Base-by-base conservation (phyloP, 192 early-diverging fungal genomes). In the Coemansia sp. region DNA sequence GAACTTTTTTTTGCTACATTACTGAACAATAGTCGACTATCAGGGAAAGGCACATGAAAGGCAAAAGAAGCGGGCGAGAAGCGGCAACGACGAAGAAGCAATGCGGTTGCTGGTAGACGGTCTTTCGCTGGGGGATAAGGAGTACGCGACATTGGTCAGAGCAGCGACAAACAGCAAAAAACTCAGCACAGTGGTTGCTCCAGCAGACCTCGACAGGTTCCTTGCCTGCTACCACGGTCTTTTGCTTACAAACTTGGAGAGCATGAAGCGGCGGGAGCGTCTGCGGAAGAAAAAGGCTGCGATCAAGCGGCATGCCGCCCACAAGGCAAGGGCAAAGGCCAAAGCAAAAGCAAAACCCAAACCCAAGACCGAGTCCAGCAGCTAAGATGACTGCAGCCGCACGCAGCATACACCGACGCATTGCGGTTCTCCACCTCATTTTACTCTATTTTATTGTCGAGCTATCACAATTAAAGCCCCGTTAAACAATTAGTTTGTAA, bases 221-320 rank as follows among this genome's bases (percentile, higher is more conserved):
- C 42, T 81, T 58, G 78, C 78, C 1, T 66, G 66, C 59, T 70
- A 72, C 64, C 78, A 81, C 49, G 78, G 78, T 20, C 20, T 81
- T 33, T 49, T 81, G 34, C 38, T 81, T 33, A 59, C 31, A 22
- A 65, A 52, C 48, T 64, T 64, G 17, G 73, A 75, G 25, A 69
- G 62, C 11, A 81, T 81, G 50, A 75, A 75, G 69, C 75, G 72
- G 67, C 68, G 66, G 33, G 78, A 81, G 40, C 73, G 78, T 10
- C 31, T 73, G 55, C 56, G 67, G 64, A 68, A 64, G 38, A 81
- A 75, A 56, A 82, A 76, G 71, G 61, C 51, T 10, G 63, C 74
- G 2, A 45, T 64, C 16, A 76, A 77, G 36, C 56, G 65, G 3
- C 59, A 61, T 58, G 63, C 64, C 6, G 68, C 60, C n/a, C 45